Evolutionary conservation across 805 yeast genomes (phyloP), one percentile per base, ranked within the genome.

Genomic region (Candida michaelii): DNA sequence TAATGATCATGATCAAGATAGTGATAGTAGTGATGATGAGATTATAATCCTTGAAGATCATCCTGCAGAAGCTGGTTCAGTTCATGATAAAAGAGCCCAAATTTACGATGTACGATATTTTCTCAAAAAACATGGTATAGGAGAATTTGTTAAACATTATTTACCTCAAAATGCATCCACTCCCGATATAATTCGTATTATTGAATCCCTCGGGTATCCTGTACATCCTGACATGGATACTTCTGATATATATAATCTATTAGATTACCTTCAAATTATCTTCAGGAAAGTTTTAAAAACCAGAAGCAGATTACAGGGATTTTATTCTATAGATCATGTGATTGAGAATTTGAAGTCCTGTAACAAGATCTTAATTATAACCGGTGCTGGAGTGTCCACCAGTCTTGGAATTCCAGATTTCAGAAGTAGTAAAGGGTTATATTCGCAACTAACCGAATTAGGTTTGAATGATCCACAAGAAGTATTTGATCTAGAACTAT

Each of bases 171-270:
- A 76, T 3, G 82, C 88, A 17, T 69, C 76, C 16, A 71, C 79
- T 3, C 72, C 77, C 12, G 83, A 83, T 50, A 69, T 86, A 3
- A 57, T 80, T 23, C 68, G 66, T 35, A 63, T 85, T 37, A 76
- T 85, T 9, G 69, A 78, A 36, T 63, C 83, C 30, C 58, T 89
- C 17, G 97, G 96, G 1, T 88, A 77, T 53, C 46, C 58, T 49
- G 58, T 72, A 42, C 56, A 35, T 9, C n/a, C 27, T 6, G 29
- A 30, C 9, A 23, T 34, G 15, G 59, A 59, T 30, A 45, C 62
- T 4, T 54, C 66, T 44, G 48, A 59, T 44, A 25, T 27, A 24
- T 42, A 27, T 21, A 18, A 30, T 15, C 30, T 42, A 13, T 48
- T 32, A 50, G 69, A 67, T 39, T 65, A 74, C 40, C 64, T 86